Conservation (phyloP, 352 stramenopile genomes). For the Pilasporangium apinafurcum region DNA sequence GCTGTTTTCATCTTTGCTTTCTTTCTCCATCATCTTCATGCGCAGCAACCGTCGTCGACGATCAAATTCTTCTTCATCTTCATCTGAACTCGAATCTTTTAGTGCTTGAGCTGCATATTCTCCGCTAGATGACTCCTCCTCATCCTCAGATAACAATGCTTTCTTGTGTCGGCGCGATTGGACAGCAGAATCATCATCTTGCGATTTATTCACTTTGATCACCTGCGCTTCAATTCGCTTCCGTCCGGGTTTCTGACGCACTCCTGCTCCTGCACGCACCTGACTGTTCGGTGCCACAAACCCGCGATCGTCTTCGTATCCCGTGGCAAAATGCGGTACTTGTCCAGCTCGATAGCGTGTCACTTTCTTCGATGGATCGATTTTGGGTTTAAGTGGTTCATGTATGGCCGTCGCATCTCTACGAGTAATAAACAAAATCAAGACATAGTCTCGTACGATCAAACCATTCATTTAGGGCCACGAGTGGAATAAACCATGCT, state of each 20-base stretch:
- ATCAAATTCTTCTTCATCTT: conserved; percentile 69
- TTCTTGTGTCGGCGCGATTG: background rate
- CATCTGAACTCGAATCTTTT: conserved; percentile 71
- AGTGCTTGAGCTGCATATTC: conserved; percentile 43
- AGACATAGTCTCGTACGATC: background rate
- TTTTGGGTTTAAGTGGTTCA: conserved; percentile 68
- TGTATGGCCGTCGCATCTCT: conserved; percentile 71
- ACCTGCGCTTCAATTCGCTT: conserved; percentile 62
- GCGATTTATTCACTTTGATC: conserved; percentile 9
- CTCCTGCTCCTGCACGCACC: conserved; percentile 30
- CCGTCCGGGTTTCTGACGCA: conserved; percentile 16
- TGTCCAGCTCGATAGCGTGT: conserved; percentile 77
- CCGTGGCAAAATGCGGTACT: conserved; percentile 65
- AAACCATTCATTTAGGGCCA: background rate
- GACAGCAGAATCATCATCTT: no score
- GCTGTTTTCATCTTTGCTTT: conserved; percentile 17
- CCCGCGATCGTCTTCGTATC: conserved; percentile 71
- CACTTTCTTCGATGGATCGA: conserved; percentile 79
- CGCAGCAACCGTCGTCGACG: conserved; percentile 51
- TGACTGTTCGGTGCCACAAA: conserved; percentile 70
- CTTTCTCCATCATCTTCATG: conserved; percentile 43
- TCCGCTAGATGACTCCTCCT: conserved; percentile 14
- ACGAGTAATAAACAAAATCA: background rate
- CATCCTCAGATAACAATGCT: conserved; percentile 4
- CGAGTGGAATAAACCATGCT: background rate